Percentiles rank a stretch among this genome's conserved stretches.
phyloP scores from a whole-genome alignment of 257 asterid genomes.

The Coffea canephora region DNA sequence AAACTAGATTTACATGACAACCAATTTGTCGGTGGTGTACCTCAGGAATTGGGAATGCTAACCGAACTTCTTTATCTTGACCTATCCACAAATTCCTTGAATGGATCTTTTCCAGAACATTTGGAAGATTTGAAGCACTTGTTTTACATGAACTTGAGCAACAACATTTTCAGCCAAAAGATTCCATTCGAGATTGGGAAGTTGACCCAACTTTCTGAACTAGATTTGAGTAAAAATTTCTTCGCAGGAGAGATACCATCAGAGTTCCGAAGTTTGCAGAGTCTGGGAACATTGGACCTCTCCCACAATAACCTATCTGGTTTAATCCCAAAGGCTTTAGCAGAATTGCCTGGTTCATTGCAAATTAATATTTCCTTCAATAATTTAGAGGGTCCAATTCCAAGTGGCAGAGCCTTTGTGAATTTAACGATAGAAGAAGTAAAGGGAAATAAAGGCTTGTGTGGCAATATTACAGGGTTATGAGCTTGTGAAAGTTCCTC shows the following conservation, averaged over 20 bases:
- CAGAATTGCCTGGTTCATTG: conserved; percentile 13
- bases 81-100: neutral
- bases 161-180: neutral
- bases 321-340: conserved; percentile 22
- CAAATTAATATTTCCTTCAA: conserved; percentile 35
- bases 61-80: conserved; percentile 12
- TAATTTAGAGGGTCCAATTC: conserved; percentile 40
- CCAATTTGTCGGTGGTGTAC: conserved; percentile 26
- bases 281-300: conserved; percentile 25
- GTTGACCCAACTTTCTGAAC: conserved; percentile 11
- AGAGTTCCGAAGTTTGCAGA: neutral
- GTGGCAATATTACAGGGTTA: conserved; percentile 33
- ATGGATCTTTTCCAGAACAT: too few species aligned
- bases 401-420: conserved; percentile 24
- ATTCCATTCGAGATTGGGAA: conserved; percentile 35
- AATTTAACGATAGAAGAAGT: conserved; percentile 21
- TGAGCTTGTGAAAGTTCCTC: conserved; percentile 19
- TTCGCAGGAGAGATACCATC: conserved; percentile 34
- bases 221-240: conserved; percentile 36
- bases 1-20: conserved; percentile 26
- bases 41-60: conserved; percentile 21
- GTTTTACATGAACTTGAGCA: too few species aligned
- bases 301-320: conserved; percentile 41
- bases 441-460: conserved; percentile 30
- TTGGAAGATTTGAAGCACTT: too few species aligned